Evolutionary conservation across 192 early-diverging fungal genomes (phyloP).

Genomic region (Coemansia pectinata): DNA sequence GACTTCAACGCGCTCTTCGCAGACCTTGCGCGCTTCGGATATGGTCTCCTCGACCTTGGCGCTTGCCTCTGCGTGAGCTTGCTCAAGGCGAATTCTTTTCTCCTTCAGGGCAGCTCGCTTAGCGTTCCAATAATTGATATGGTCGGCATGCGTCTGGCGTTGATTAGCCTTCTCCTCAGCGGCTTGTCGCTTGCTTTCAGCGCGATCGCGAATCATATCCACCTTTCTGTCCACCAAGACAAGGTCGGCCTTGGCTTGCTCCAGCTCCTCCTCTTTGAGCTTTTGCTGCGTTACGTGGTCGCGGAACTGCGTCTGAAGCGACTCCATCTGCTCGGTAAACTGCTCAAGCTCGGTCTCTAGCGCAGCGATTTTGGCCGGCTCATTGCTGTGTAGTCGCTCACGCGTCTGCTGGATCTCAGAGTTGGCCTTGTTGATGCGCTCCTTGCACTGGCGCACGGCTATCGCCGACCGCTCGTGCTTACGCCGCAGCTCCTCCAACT

Average conservation of each 20-base stretch:
- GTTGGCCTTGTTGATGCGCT: constrained; percentile 31
- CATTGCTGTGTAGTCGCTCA: constrained; percentile 61
- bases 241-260: constrained; percentile 18
- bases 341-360: constrained; percentile 60
- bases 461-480: constrained; percentile 25
- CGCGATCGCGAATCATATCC: constrained; percentile 23
- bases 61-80: constrained; percentile 26
- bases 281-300: constrained; percentile 54
- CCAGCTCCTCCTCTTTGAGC: constrained; percentile 47
- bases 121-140: constrained; percentile 59
- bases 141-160: constrained; percentile 34
- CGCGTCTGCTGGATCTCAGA: constrained; percentile 49
- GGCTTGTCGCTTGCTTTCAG: constrained; percentile 29
- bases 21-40: constrained; percentile 58
- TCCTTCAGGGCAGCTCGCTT: constrained; percentile 50
- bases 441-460: constrained; percentile 44
- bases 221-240: constrained; percentile 39
- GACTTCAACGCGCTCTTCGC: constrained; percentile 64
- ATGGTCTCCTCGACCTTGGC: constrained; percentile 49
- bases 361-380: constrained; percentile 63
- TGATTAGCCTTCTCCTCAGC: constrained; percentile 36
- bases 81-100: constrained; percentile 17
- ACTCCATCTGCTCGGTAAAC: constrained; percentile 56
- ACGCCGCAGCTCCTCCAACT: constrained; percentile 44
- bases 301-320: constrained; percentile 61